Conservation (phyloP, 2,329 filamentous ascomycete species). For the Penicillium sp. region DNA sequence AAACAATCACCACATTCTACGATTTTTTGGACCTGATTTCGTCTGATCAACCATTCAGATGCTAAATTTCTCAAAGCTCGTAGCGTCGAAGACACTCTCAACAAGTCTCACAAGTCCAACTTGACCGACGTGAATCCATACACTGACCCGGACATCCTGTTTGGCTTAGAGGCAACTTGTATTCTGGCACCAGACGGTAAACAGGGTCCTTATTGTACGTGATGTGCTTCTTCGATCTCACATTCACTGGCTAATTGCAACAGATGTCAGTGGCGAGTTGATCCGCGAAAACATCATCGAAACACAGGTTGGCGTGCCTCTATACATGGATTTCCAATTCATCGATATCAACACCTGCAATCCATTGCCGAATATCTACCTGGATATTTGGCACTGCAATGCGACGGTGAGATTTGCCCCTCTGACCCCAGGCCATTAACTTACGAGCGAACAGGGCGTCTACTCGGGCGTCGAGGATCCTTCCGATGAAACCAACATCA, state of each 20-base stretch:
- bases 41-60: too few relatives aligned
- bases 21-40: too few relatives aligned
- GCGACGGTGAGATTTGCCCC: slow-evolving; percentile 24
- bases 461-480: slow-evolving; percentile 36
- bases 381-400: slow-evolving; percentile 43
- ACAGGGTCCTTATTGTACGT: slow-evolving; percentile 49
- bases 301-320: slow-evolving; percentile 33
- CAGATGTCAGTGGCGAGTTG: slow-evolving; percentile 37
- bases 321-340: slow-evolving; percentile 40
- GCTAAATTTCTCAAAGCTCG: slow-evolving; percentile 28
- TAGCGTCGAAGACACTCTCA: slow-evolving; percentile 32
- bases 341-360: slow-evolving; percentile 41
- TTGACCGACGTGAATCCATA: slow-evolving; percentile 18
- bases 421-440: too few relatives aligned
- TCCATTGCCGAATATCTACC: slow-evolving; percentile 33
- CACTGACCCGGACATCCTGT: slow-evolving; percentile 25
- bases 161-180: slow-evolving; percentile 38
- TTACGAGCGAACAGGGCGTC: too few relatives aligned
- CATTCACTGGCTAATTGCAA: not conserved
- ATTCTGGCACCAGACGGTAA: slow-evolving; percentile 50
- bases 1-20: too few relatives aligned
- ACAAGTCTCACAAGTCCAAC: slow-evolving; percentile 39
- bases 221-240: not conserved
- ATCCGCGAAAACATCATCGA: slow-evolving; percentile 38
- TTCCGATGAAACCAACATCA: slow-evolving; percentile 36